Base-by-base conservation (phyloP, 2,329 filamentous ascomycete genomes). In the Cladosporium sp. region DNA sequence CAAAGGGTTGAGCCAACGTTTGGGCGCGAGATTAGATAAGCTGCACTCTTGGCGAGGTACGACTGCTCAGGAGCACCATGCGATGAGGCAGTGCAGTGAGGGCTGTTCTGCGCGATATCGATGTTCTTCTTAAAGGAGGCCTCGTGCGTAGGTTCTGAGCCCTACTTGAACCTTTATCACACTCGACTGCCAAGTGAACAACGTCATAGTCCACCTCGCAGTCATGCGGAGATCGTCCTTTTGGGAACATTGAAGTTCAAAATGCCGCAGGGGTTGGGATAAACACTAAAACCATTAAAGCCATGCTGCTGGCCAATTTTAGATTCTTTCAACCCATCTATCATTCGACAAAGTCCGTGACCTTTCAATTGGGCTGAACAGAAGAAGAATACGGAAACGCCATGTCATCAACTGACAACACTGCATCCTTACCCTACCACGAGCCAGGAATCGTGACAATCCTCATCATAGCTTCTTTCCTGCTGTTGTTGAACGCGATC, bases 381-480 rank as follows among this genome's bases (percentile, higher is more conserved):
- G n/a, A 47, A 12, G 7, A 4, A 24, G n/a, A 12, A 21, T 4
- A 4, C 2, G 18, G 24, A 58, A 11, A 21, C 7, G 26, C n/a
- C n/a, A 59, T 59, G 57, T 47, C 57, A 7, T 41, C 57, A 21
- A 12, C 38, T 30, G 38, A 47, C 14, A 30, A 15, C n/a, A 47
- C 36, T 32, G 24, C 57, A 11, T 59, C 72, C 0, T 62, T 73
- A 12, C 61, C 70, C 7, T 74, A 74, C 51, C 69, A 70, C 30
- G 73, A 74, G 65, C 72, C 73, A 2, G 76, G 76, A 0, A 87
- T 92, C 21, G 69, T 78, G 10, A 84, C 81, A 0, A 84, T 92
- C 55, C 81, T 92, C 2, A 82, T 85, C 52, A 81, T 85, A 4
- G 79, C 88, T 0, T 87, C 86, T 0, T 88, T 93, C 69, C 75